Conservation (phyloP, 2,329 filamentous ascomycete genomes). For the Claviceps purpurea region DNA sequence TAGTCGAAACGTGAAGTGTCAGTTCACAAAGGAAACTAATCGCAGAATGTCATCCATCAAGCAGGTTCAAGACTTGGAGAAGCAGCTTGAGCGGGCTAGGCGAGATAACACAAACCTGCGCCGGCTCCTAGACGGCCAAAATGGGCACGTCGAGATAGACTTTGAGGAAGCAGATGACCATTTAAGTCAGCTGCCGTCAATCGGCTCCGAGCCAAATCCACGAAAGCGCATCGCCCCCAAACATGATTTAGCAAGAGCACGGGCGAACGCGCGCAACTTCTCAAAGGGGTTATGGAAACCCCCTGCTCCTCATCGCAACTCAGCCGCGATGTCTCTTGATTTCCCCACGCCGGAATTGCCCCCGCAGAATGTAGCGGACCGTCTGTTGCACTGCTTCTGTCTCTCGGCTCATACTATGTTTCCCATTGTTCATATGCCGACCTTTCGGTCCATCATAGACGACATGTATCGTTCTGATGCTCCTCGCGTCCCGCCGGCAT, state of each 20-base stretch:
- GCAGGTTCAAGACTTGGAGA: slow-evolving; percentile 94
- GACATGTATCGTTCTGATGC: slow-evolving; percentile 58
- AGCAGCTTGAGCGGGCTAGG: slow-evolving; percentile 68
- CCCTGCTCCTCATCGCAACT: slow-evolving; percentile 52
- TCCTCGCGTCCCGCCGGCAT: slow-evolving; percentile 46
- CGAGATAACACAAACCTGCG: slow-evolving; percentile 67
- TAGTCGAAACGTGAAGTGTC: slow-evolving; percentile 90
- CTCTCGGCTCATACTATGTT: slow-evolving; percentile 65
- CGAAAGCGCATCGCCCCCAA: slow-evolving; percentile 47
- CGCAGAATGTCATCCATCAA: slow-evolving; percentile 98
- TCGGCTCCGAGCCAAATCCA: slow-evolving; percentile 52
- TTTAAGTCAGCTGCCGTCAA: slow-evolving; percentile 45
- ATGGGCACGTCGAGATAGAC: slow-evolving; percentile 37
- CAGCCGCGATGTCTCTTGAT: slow-evolving; percentile 34
- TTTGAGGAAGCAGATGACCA: slow-evolving; percentile 34
- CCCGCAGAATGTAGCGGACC: slow-evolving; percentile 53
- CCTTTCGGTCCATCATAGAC: slow-evolving; percentile 64
- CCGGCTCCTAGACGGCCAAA: slow-evolving; percentile 43
- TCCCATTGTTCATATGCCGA: slow-evolving; percentile 80
- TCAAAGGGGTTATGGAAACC: slow-evolving; percentile 70
- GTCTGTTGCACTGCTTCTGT: slow-evolving; percentile 63
- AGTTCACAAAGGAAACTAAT: slow-evolving; percentile 98
- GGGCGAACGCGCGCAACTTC: slow-evolving; percentile 58
- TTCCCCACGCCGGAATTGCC: slow-evolving; percentile 53
- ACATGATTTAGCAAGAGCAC: slow-evolving; percentile 58